phyloP scores from a whole-genome alignment of 176 grass and related monocot genomes.

The Dendrocalamus sinicus region DNA sequence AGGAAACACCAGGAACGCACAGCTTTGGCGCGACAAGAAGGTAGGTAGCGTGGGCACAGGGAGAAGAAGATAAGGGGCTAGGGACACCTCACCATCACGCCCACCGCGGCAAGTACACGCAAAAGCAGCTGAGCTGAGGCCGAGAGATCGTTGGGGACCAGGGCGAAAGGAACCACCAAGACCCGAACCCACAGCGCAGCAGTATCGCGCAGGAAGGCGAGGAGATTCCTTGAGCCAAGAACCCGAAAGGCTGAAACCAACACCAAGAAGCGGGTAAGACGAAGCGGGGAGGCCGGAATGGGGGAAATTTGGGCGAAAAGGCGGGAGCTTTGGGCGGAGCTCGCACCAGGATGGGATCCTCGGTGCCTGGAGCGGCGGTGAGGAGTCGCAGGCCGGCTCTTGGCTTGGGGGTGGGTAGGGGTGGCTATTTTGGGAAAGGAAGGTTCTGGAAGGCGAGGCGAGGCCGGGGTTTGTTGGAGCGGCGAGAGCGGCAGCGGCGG shows the following conservation, averaged over 20 bases:
- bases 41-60: constrained; percentile 1
- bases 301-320: not conserved
- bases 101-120: constrained; percentile 16
- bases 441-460: constrained; percentile 55
- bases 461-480: constrained; percentile 26
- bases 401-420: constrained; percentile 11
- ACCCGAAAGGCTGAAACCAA: constrained; percentile 7
- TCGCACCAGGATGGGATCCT: not conserved
- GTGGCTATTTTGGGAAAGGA: constrained; percentile 40
- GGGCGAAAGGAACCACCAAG: not conserved
- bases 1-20: not conserved
- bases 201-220: not conserved
- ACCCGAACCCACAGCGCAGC: not conserved
- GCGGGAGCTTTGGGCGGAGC: constrained; percentile 12
- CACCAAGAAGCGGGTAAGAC: not conserved
- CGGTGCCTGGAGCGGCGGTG: not conserved
- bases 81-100: constrained; percentile 18
- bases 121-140: constrained; percentile 5
- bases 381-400: not conserved
- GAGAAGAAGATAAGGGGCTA: constrained; percentile 33
- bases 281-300: not conserved
- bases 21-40: not conserved
- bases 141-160: constrained; percentile 10
- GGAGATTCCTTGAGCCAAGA: not conserved
- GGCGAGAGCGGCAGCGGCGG: not conserved